These are phyloP conservation scores for Lodderomyces jiufengensis DNA, from an alignment of 1,139 yeast species.

Conservation along the genomic window DNA sequence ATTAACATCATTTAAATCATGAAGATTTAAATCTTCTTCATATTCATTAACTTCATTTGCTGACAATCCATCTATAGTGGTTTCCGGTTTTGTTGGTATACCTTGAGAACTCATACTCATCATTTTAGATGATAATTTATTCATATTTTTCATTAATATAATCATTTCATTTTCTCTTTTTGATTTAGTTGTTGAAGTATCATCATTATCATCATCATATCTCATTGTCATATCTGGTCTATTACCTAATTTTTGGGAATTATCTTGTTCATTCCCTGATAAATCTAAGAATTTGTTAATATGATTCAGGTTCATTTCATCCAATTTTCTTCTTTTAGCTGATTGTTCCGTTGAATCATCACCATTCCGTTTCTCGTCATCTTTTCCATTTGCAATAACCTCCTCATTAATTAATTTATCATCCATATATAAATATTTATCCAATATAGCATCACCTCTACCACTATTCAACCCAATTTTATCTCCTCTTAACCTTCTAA, in stretches of 20 bases:
- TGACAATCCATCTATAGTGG: conserved; percentile 18
- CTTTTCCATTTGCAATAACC: conserved; percentile 13
- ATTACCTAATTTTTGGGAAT: conserved; percentile 73
- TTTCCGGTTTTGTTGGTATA: conserved; percentile 9
- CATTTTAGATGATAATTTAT: conserved; percentile 80
- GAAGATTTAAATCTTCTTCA: conserved; percentile 52
- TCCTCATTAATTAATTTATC: conserved; percentile 24
- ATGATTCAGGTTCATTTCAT: conserved; percentile 9
- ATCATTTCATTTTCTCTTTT: conserved; percentile 52
- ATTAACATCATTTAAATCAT: conserved; percentile 56
- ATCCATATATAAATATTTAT: conserved; percentile 70
- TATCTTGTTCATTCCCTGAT: conserved; percentile 77
- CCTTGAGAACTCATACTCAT: conserved; percentile 43
- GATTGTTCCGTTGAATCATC: conserved; percentile 7
- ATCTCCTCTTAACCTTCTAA: conserved; percentile 87
- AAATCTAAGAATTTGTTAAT: conserved; percentile 68
- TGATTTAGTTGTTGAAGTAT: not conserved
- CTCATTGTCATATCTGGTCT: conserved; percentile 89
- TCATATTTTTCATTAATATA: conserved; percentile 82
- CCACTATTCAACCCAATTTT: conserved; percentile 56
- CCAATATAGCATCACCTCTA: conserved; percentile 81
- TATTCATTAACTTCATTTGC: conserved; percentile 33
- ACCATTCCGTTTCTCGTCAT: conserved; percentile 14
- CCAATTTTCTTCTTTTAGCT: conserved; percentile 4
- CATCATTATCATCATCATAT: conserved; percentile 30